Conservation (phyloP, 495 filamentous ascomycete species). For the Xylaria intraflava region DNA sequence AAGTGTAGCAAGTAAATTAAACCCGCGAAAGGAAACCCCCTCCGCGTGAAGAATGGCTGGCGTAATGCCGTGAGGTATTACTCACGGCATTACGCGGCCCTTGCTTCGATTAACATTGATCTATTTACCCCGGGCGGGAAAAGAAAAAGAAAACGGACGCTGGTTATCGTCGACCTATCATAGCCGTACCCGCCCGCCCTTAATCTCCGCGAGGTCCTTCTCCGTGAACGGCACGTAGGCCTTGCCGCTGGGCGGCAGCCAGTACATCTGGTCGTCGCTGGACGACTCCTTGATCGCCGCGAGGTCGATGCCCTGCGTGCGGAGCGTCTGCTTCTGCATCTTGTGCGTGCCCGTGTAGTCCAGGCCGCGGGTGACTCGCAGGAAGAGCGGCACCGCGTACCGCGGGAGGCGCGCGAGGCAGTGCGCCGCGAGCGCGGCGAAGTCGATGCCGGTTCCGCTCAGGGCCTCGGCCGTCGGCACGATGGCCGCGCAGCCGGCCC, state of each 20-base stretch:
- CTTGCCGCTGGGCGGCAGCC: constrained; percentile 36
- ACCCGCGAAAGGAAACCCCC: no score
- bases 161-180: no score
- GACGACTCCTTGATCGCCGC: constrained; percentile 32
- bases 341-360: constrained; percentile 73
- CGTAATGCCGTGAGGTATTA: no score
- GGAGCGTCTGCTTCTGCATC: constrained; percentile 69
- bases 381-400: constrained; percentile 73
- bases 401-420: constrained; percentile 53
- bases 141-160: no score
- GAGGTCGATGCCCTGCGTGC: constrained; percentile 64
- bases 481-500: constrained; percentile 61
- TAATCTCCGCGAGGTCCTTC: constrained; percentile 52
- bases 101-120: no score
- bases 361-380: constrained; percentile 53
- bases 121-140: no score
- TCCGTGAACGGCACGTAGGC: constrained; percentile 53
- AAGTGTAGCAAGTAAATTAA: no score
- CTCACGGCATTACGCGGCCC: no score
- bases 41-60: no score
- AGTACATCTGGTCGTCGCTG: constrained; percentile 52
- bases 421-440: constrained; percentile 29
- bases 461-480: constrained; percentile 29
- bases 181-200: constrained; percentile 41
- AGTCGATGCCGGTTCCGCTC: constrained; percentile 10